Evolutionary conservation across 441 rosid genomes (phyloP).

Genomic region (Arabidopsis lyrata): DNA sequence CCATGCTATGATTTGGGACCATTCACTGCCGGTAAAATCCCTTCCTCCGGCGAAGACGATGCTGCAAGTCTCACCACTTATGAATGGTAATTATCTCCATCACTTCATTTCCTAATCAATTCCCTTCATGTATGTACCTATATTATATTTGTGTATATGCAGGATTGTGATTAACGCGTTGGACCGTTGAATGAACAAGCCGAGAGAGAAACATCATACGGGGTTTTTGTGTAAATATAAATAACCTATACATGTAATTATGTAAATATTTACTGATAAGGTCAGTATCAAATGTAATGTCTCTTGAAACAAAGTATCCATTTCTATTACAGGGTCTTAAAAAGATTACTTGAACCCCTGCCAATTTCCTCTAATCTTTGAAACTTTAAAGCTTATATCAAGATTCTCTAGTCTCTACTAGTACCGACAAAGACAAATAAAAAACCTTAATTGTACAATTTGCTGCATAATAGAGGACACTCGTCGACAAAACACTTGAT

Average conservation of each 20-base stretch:
- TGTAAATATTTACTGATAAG: slow-evolving; percentile 41
- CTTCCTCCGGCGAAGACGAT: slow-evolving; percentile 50
- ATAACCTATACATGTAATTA: slow-evolving; percentile 33
- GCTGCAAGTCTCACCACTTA: slow-evolving; percentile 62
- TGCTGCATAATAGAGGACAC: background rate
- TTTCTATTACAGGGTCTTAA: background rate
- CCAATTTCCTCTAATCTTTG: background rate
- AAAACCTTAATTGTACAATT: background rate
- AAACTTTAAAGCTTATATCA: too few species aligned
- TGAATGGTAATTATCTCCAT: slow-evolving; percentile 55
- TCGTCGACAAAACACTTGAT: background rate
- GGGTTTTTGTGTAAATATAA: slow-evolving; percentile 36
- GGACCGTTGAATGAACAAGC: slow-evolving; percentile 76
- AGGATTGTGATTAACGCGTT: slow-evolving; percentile 76
- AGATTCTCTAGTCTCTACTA: background rate
- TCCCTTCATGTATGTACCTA: background rate
- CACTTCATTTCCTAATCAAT: background rate
- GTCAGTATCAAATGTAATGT: slow-evolving; percentile 26
- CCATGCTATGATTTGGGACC: slow-evolving; percentile 65
- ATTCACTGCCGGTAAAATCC: slow-evolving; percentile 55
- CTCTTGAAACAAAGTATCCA: slow-evolving; percentile 10
- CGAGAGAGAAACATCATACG: slow-evolving; percentile 8
- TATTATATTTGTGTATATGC: slow-evolving; percentile 28
- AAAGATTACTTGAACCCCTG: background rate
- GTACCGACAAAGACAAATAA: background rate